These are phyloP conservation scores for Fusarium clavum DNA, from an alignment of 2,329 filamentous ascomycete species.

Conservation along the genomic window DNA sequence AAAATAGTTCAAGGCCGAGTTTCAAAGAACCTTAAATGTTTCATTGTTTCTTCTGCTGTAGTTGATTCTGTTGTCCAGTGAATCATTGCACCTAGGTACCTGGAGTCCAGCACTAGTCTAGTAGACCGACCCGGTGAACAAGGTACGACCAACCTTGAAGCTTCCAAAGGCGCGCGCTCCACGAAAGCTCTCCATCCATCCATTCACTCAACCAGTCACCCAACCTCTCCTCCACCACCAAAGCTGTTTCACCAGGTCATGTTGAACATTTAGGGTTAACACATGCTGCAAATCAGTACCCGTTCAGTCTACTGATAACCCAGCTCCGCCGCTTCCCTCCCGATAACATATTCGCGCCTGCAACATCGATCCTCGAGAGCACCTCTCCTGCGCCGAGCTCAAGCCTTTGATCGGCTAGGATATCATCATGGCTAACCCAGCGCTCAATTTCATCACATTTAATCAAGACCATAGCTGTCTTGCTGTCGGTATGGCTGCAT, in stretches of 20 bases:
- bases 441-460: slow-evolving; percentile 98
- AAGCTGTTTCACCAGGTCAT: slow-evolving; percentile 25
- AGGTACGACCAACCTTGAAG: slow-evolving; percentile 1
- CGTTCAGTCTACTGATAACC: background rate
- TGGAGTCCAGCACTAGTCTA: background rate
- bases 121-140: background rate
- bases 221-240: slow-evolving; percentile 43
- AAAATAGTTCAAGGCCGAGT: background rate
- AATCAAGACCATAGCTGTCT: slow-evolving; percentile 99
- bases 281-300: slow-evolving; percentile 2
- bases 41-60: background rate
- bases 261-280: slow-evolving; percentile 21
- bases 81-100: background rate
- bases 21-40: background rate
- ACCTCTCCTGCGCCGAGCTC: background rate
- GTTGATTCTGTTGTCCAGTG: background rate
- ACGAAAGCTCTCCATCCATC: background rate
- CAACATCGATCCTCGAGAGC: background rate
- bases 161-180: slow-evolving; percentile 25
- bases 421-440: slow-evolving; percentile 70
- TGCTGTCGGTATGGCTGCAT: slow-evolving; percentile 79
- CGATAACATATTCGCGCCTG: background rate
- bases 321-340: slow-evolving; percentile 7
- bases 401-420: background rate
- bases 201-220: slow-evolving; percentile 22